Evolutionary conservation across 2,329 filamentous ascomycete genomes (phyloP).

Genomic region (Trichoderma polysporum): DNA sequence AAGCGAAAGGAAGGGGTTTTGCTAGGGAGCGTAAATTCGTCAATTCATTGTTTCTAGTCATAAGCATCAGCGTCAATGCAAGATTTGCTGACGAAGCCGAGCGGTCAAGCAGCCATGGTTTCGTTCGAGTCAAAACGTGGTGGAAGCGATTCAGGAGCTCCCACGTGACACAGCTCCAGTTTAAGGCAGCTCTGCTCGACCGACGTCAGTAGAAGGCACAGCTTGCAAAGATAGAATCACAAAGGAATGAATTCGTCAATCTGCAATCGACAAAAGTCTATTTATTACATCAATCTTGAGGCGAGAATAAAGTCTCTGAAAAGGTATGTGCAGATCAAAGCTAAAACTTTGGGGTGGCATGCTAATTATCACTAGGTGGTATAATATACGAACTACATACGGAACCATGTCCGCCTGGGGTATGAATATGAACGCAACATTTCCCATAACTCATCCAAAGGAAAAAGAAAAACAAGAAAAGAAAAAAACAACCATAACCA

Average conservation of each 20-base stretch:
- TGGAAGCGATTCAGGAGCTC: constrained; percentile 15
- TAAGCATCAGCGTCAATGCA: not conserved
- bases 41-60: constrained; percentile 7
- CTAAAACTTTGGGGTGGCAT: not conserved
- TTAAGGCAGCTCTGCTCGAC: not conserved
- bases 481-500: not conserved
- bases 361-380: not conserved
- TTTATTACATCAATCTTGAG: not conserved
- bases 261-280: not conserved
- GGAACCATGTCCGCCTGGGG: not conserved
- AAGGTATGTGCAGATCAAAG: not conserved
- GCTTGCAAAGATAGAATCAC: not conserved
- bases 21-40: not conserved
- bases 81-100: not conserved
- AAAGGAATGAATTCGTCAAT: not conserved
- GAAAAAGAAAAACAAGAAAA: not conserved
- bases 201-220: not conserved
- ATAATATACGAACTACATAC: not conserved
- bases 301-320: rapidly evolving
- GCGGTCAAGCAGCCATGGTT: not conserved
- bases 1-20: not conserved
- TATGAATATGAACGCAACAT: constrained; percentile 5
- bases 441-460: constrained; percentile 8
- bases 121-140: not conserved
- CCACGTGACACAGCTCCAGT: constrained; percentile 21